Conservation (phyloP, 2,329 filamentous ascomycete genomes). For the Fusarium veterinarium region DNA sequence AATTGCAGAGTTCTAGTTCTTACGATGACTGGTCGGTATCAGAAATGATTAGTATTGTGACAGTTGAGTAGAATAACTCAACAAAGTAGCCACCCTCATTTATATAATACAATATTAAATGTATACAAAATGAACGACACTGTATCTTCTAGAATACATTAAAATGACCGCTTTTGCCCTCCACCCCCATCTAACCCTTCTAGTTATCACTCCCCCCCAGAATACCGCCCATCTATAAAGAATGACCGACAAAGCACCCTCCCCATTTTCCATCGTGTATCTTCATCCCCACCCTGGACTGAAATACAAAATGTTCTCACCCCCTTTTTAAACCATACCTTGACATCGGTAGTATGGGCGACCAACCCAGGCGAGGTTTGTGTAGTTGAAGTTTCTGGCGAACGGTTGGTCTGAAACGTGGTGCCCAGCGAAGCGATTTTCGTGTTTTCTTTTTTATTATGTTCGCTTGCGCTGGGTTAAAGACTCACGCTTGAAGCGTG, state of each 20-base stretch:
- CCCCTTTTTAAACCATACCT: conserved; percentile 9
- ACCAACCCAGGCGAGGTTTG: conserved; percentile 11
- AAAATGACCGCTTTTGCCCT: conserved; percentile 4
- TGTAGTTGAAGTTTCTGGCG: not conserved
- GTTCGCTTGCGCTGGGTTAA: conserved; percentile 10
- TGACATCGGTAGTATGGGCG: conserved; percentile 27
- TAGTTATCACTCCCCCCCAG: conserved; percentile 1
- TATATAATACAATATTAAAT: conserved; percentile 5
- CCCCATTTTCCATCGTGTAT: conserved; percentile 10
- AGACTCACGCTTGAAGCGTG: conserved; percentile 21
- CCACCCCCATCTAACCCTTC: not conserved
- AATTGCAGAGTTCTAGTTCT: not conserved
- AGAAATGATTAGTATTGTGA: not conserved
- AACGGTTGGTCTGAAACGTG: conserved; percentile 32
- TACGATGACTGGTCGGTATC: not conserved
- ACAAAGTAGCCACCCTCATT: not conserved
- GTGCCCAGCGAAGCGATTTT: conserved; percentile 26
- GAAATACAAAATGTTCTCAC: conserved; percentile 10
- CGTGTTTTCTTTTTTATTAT: not conserved
- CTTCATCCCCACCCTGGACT: not conserved
- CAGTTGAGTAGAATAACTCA: not conserved
- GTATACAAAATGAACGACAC: not conserved
- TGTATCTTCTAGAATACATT: not conserved
- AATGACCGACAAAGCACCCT: conserved; percentile 2
- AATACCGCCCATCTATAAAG: conserved; percentile 14